Evolutionary conservation across 2,329 filamentous ascomycete genomes (phyloP).

Genomic region (Arthrobotrys entomopaga): DNA sequence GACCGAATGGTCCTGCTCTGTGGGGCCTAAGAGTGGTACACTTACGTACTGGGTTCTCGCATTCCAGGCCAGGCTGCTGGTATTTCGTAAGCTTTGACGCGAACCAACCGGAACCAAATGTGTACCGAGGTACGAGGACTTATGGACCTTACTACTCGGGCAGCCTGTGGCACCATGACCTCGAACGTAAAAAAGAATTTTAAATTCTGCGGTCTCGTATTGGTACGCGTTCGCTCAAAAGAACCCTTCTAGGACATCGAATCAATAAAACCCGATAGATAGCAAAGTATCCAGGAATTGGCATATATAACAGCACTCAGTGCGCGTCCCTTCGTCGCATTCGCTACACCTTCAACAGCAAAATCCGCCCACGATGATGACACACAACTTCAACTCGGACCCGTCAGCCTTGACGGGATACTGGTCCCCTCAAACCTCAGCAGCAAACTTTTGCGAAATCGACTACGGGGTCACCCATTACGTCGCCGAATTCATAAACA

Average conservation of each 20-base stretch:
- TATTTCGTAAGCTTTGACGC: background rate
- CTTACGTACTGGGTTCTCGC: too few species aligned
- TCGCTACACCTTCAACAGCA: background rate
- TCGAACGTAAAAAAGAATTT: background rate
- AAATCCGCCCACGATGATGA: constrained; percentile 1
- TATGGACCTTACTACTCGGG: constrained; percentile 15
- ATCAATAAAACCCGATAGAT: background rate
- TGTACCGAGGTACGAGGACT: background rate
- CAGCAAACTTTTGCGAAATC: constrained; percentile 18
- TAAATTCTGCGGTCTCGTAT: background rate
- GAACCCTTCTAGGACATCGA: background rate
- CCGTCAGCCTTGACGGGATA: constrained; percentile 7
- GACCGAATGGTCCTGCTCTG: too few species aligned
- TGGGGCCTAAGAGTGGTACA: too few species aligned
- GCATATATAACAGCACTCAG: too few species aligned
- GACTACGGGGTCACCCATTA: constrained; percentile 15
- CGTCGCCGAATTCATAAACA: constrained; percentile 24
- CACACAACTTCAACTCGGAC: constrained; percentile 8
- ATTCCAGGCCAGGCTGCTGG: background rate
- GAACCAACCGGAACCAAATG: background rate
- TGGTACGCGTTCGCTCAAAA: background rate
- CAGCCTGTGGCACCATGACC: background rate
- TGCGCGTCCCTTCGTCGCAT: background rate
- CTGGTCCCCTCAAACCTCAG: constrained; percentile 17
- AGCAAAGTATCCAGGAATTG: too few species aligned